Evolutionary conservation across 2,329 filamentous ascomycete species (phyloP).

Genomic region (Botrytis medusae): DNA sequence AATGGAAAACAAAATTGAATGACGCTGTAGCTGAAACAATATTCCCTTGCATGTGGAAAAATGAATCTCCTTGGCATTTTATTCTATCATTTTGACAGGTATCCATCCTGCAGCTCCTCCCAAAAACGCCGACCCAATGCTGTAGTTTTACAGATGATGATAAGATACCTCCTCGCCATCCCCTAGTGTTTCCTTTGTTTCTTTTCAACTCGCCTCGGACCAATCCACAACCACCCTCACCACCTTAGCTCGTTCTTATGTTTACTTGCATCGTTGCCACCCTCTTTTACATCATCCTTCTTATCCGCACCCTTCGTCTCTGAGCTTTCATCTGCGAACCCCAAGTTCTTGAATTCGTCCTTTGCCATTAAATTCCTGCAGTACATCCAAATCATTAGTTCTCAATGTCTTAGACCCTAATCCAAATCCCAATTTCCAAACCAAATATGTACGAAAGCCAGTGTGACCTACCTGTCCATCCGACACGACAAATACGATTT

Average conservation of each 20-base stretch:
- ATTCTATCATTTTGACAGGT: not conserved
- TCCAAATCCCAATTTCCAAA: not conserved
- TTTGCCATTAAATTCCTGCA: conserved; percentile 88
- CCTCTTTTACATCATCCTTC: conserved; percentile 24
- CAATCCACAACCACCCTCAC: conserved; percentile 13
- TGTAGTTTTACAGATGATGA: conserved; percentile 11
- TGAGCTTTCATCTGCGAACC: conserved; percentile 54
- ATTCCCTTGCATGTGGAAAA: not conserved
- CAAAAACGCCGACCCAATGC: conserved; percentile 7
- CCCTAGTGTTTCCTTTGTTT: not conserved
- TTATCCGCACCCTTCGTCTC: conserved; percentile 26
- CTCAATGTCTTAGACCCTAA: not conserved
- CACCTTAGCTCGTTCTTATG: conserved; percentile 36
- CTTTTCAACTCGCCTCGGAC: not conserved
- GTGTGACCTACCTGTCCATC: conserved; percentile 77
- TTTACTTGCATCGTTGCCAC: conserved; percentile 29
- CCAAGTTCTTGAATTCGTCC: conserved; percentile 92
- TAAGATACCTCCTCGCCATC: not conserved
- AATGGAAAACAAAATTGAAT: not conserved
- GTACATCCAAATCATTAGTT: not conserved
- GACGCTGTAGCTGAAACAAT: not conserved
- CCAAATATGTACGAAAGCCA: not conserved
- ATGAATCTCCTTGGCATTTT: not conserved
- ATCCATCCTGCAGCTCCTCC: not conserved
- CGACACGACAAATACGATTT: conserved; percentile 88